Percentiles rank a stretch among this genome's conserved stretches.
These are phyloP conservation scores for Sapria himalayana DNA, from an alignment of 345 rosid species.

Conservation along the genomic window DNA sequence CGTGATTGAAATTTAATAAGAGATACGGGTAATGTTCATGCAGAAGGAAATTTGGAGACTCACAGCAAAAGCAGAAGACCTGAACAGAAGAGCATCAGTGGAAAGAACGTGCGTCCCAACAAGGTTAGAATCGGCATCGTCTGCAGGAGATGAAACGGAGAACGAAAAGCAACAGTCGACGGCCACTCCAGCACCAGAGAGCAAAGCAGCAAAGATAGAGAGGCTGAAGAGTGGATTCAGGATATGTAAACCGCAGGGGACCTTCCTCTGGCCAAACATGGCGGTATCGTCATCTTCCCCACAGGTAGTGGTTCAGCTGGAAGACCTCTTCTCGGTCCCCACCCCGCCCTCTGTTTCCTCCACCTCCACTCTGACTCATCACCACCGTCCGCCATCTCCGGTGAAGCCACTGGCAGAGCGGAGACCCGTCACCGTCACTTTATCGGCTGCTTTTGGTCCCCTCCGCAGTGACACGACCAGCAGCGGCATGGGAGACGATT, in stretches of 20 bases:
- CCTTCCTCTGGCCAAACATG: constrained; percentile 57
- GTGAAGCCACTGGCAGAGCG: constrained; percentile 34
- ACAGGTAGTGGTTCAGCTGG: constrained; percentile 12
- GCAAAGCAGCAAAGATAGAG: constrained; percentile 24
- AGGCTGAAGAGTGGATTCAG: constrained; percentile 64
- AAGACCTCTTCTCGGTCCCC: constrained; percentile 14
- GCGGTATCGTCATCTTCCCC: constrained; percentile 9
- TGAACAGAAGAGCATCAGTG: constrained; percentile 10
- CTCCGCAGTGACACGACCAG: constrained; percentile 5
- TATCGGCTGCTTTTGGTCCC: constrained; percentile 9
- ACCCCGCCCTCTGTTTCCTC: constrained; percentile 30
- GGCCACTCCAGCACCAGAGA: constrained; percentile 16
- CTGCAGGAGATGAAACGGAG: constrained; percentile 9
- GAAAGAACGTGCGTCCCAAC: constrained; percentile 2
- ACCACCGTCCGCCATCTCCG: constrained; percentile 11
- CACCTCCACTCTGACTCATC: constrained; percentile 11
- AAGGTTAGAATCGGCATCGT: constrained; percentile 8
- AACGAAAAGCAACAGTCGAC: constrained; percentile 6
- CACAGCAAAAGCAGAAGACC: constrained; percentile 15
- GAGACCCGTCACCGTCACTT: constrained; percentile 10
- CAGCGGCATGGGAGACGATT: constrained; percentile 1
- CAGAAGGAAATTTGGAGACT: constrained; percentile 36
- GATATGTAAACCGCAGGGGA: constrained; percentile 62
- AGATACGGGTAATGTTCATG: constrained; percentile 7
- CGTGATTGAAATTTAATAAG: not conserved